Evolutionary conservation across 176 grass and related monocot species (phyloP).

Genomic region (Zea luxurians): DNA sequence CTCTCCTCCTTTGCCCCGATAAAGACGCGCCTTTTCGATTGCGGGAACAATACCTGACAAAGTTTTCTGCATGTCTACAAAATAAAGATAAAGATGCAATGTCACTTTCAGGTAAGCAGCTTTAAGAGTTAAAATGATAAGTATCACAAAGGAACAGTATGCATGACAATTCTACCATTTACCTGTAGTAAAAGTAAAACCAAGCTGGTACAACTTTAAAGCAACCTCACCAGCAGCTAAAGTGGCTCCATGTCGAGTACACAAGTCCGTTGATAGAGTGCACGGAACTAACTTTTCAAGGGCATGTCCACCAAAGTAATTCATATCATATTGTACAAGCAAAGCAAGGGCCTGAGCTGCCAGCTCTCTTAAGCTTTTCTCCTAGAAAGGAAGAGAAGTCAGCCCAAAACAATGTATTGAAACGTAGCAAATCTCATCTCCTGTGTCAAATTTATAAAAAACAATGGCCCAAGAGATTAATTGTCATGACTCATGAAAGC

Average conservation of each 20-base stretch:
- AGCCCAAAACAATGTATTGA: constrained; percentile 39
- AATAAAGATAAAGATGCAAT: constrained; percentile 25
- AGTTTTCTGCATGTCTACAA: constrained; percentile 74
- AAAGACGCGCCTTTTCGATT: constrained; percentile 96
- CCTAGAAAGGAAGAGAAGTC: constrained; percentile 57
- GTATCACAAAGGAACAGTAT: constrained; percentile 15
- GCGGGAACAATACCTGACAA: constrained; percentile 77
- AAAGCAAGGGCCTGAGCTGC: constrained; percentile 74
- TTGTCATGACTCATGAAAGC: not conserved
- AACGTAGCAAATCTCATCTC: not conserved
- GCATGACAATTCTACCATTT: constrained; percentile 30
- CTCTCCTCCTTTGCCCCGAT: constrained; percentile 97
- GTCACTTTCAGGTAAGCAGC: constrained; percentile 25
- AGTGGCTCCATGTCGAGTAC: constrained; percentile 93
- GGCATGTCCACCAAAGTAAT: constrained; percentile 73
- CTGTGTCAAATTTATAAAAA: constrained; percentile 19
- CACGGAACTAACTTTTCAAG: constrained; percentile 76
- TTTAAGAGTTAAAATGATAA: constrained; percentile 14
- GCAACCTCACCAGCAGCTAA: constrained; percentile 81
- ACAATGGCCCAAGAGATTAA: constrained; percentile 7
- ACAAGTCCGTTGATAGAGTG: constrained; percentile 87
- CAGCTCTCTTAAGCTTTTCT: constrained; percentile 79
- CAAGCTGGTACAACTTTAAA: constrained; percentile 66
- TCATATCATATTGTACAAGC: constrained; percentile 82
- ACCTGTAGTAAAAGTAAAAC: constrained; percentile 67